phyloP scores from a whole-genome alignment of 192 early-diverging fungal genomes.

The Coemansia sp. region DNA sequence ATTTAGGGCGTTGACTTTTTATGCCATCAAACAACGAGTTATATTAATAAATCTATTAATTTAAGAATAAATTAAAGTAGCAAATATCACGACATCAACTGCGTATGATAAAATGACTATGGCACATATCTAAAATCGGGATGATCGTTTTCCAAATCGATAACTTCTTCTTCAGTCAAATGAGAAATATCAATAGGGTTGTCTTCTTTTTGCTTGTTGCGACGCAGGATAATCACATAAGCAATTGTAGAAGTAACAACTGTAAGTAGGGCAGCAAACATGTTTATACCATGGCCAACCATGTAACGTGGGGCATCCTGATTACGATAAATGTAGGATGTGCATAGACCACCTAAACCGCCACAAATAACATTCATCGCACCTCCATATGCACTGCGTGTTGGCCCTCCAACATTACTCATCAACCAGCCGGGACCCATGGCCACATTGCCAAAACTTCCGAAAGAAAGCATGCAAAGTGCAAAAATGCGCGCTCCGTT shows the following conservation, averaged over 20 bases:
- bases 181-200: conserved; percentile 33
- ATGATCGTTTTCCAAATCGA: conserved; percentile 44
- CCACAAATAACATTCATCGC: conserved; percentile 47
- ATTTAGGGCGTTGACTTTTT: background rate
- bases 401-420: conserved; percentile 49
- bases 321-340: conserved; percentile 48
- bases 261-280: conserved; percentile 38
- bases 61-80: background rate
- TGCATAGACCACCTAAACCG: conserved; percentile 42
- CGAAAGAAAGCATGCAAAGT: conserved; percentile 44
- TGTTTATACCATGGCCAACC: conserved; percentile 50
- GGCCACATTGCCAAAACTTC: conserved; percentile 40
- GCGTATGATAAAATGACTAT: background rate
- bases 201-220: conserved; percentile 35
- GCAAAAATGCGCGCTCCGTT: conserved; percentile 47
- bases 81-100: background rate
- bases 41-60: background rate
- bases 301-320: conserved; percentile 44
- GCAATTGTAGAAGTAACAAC: conserved; percentile 25
- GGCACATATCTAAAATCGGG: conserved; percentile 27
- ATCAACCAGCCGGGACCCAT: conserved; percentile 51
- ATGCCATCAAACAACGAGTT: background rate
- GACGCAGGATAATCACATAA: conserved; percentile 19
- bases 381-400: conserved; percentile 29
- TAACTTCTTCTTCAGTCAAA: conserved; percentile 33